Evolutionary conservation across 176 grass and related monocot species (phyloP).

Genomic region (Oryza meyeriana): DNA sequence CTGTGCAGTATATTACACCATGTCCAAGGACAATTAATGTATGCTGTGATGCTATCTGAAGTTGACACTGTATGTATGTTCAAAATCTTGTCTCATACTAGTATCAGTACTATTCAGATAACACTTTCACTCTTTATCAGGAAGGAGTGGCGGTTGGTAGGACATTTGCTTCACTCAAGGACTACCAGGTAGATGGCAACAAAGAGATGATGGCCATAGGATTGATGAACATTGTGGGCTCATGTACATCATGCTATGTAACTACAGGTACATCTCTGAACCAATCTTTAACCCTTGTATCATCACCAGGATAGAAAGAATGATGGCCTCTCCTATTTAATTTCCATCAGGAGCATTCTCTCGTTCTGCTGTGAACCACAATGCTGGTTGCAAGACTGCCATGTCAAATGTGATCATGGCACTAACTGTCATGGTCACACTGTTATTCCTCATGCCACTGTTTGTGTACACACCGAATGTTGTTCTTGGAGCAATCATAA

Average conservation of each 20-base stretch:
- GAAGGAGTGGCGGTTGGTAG: constrained; percentile 93
- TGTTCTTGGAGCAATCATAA: constrained; percentile 88
- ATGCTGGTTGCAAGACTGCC: constrained; percentile 92
- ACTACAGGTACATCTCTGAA: constrained; percentile 59
- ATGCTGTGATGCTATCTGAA: background rate
- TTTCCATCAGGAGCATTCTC: constrained; percentile 73
- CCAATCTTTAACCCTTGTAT: background rate
- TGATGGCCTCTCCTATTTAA: background rate
- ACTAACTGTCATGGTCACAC: constrained; percentile 81
- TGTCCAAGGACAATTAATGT: too few relatives aligned
- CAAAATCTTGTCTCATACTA: background rate
- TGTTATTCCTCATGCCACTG: constrained; percentile 87
- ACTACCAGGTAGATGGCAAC: constrained; percentile 94
- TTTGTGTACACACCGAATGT: constrained; percentile 89
- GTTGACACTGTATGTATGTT: background rate
- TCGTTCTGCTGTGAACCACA: constrained; percentile 93
- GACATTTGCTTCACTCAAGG: constrained; percentile 86
- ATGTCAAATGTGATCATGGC: constrained; percentile 95
- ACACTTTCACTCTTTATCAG: constrained; percentile 32
- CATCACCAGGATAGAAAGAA: background rate
- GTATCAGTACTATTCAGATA: background rate
- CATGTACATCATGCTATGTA: constrained; percentile 97
- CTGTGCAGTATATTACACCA: too few relatives aligned
- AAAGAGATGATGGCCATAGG: constrained; percentile 99
- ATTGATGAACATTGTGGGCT: constrained; percentile 97